Conservation (phyloP, 371 early-diverging fungal genomes). For the Nematocida ironsii region DNA sequence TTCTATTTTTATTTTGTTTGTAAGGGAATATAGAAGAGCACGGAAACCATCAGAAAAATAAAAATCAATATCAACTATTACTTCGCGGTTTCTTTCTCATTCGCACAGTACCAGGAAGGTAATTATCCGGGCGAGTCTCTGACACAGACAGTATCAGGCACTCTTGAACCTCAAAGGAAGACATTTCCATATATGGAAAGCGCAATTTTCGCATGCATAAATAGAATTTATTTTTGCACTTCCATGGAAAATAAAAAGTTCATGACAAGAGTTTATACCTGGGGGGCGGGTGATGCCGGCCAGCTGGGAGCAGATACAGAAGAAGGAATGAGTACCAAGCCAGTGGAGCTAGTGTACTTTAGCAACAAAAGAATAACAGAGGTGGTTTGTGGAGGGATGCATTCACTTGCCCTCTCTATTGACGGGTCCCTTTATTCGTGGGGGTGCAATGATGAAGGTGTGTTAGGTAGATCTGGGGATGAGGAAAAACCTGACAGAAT, state of each 20-base stretch:
- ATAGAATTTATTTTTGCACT: background rate
- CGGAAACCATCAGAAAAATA: background rate
- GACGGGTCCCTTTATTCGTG: conserved; percentile 76
- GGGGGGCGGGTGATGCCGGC: conserved; percentile 87
- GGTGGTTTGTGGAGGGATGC: conserved; percentile 73
- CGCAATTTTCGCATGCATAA: background rate
- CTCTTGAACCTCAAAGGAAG: background rate
- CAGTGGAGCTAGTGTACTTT: conserved; percentile 74
- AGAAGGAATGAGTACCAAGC: conserved; percentile 73
- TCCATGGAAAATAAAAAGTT: conserved; percentile 19
- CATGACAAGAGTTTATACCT: conserved; percentile 74
- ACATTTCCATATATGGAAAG: background rate
- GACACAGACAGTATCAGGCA: background rate
- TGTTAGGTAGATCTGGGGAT: conserved; percentile 76
- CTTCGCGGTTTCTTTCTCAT: background rate
- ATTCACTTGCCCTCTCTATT: conserved; percentile 71
- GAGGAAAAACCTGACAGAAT: conserved; percentile 71
- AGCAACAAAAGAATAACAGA: conserved; percentile 71
- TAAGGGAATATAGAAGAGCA: no score
- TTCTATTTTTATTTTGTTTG: no score
- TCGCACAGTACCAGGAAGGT: background rate
- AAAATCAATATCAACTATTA: background rate
- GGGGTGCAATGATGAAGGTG: conserved; percentile 96
- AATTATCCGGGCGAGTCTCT: background rate
- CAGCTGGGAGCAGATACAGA: conserved; percentile 87